Evolutionary conservation across 306 rosid genomes (phyloP), one percentile per base, ranked within the genome.

Genomic region (Fagus crenata): DNA sequence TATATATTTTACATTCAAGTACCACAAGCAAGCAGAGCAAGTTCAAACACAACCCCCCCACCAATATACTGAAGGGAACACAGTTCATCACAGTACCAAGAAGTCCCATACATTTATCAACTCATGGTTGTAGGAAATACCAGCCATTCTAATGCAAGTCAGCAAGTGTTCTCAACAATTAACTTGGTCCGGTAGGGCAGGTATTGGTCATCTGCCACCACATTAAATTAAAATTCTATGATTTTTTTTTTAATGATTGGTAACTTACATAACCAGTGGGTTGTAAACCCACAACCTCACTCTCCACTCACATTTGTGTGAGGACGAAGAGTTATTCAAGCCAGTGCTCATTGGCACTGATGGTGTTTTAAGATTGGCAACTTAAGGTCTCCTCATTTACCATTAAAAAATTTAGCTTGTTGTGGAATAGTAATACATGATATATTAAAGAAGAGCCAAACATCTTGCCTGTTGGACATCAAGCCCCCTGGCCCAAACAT

Each of bases 401-500:
- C 14, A 11, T 11, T 9, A 11, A 0, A 61, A 55, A 61, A 32
- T 6, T 32, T 32, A 12, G 18, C 71, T 67, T 7, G 22, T 36
- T 14, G 33, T 43, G n/a, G 49, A 17, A 67, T 37, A 67, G 17
- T 67, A 39, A 67, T 37, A 67, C 33, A 32, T 39, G 18, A 39
- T 7, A 9, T 1, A 67, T 67, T 67, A 37, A 37, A 17, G 41
- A 67, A 7, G 7, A 67, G 71, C 49, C 31, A 17, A 46, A 46
- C n/a, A 83, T 87, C 90, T 87, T 84, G 75, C 98, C 98, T 95
- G 98, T 82, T 95, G 98, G 46, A 95, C 98, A 84, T 95, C 98
- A 85, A 95, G 88, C 28, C 98, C 98, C 58, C 98, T 90, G 9
- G 98, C 98, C 98, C 98, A 95, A 76, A 95, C 97, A 87, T 95